phyloP scores from a whole-genome alignment of 257 asterid genomes.

The Solanum paucissectum region DNA sequence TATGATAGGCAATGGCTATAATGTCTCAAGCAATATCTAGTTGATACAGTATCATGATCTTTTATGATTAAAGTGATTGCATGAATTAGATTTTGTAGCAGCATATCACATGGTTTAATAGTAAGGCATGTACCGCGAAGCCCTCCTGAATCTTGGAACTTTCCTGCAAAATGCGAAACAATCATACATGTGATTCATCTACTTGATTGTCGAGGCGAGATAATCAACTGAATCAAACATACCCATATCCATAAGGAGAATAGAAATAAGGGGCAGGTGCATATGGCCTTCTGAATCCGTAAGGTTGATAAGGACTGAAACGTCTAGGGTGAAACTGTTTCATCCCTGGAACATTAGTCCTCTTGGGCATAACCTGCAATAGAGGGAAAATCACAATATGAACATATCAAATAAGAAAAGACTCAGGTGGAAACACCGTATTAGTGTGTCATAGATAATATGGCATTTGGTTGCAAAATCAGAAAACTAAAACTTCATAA shows the following conservation, averaged over 20 bases:
- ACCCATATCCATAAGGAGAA: constrained; percentile 87
- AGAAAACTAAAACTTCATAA: neutral
- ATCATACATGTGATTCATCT: neutral
- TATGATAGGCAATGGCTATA: neutral
- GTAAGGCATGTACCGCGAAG: constrained; percentile 81
- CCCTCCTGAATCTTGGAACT: constrained; percentile 82
- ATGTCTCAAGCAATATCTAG: neutral
- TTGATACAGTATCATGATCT: neutral
- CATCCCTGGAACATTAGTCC: constrained; percentile 98
- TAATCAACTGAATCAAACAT: neutral
- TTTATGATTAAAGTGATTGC: neutral
- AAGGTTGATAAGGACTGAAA: constrained; percentile 50
- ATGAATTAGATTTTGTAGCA: neutral
- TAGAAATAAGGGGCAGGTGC: constrained; percentile 53
- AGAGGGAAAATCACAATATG: neutral
- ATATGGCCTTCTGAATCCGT: constrained; percentile 73
- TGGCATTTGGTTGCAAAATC: neutral
- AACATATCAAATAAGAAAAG: neutral
- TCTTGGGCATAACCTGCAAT: constrained; percentile 73
- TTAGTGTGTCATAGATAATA: neutral
- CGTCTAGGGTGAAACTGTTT: constrained; percentile 77
- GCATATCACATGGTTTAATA: constrained; percentile 17
- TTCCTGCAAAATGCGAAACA: constrained; percentile 41
- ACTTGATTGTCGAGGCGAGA: neutral
- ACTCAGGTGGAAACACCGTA: neutral